phyloP scores from a whole-genome alignment of 495 filamentous ascomycete genomes.

The Penicillium goetzii region DNA sequence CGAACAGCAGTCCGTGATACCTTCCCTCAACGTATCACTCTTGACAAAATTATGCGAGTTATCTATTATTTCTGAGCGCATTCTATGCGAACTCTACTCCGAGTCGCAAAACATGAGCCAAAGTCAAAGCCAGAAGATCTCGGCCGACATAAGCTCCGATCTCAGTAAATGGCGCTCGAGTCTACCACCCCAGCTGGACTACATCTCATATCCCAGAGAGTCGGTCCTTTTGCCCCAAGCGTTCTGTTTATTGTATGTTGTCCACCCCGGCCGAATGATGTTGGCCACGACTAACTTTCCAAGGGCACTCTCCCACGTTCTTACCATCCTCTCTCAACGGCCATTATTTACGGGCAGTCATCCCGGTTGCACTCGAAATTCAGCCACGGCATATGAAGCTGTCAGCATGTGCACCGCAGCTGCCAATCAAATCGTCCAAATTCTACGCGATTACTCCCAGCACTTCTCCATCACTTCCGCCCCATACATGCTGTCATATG shows the following conservation, averaged over 20 bases:
- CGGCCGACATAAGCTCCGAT: constrained; percentile 29
- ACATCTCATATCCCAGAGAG: constrained; percentile 23
- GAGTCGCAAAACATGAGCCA: constrained; percentile 29
- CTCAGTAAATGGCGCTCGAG: constrained; percentile 30
- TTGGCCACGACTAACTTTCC: neutral
- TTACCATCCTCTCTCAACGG: constrained; percentile 36
- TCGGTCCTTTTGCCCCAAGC: constrained; percentile 27
- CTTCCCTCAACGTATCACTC: constrained; percentile 35
- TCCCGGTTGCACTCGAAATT: constrained; percentile 10
- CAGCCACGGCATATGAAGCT: constrained; percentile 32
- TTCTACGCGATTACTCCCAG: constrained; percentile 33
- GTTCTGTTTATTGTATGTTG: constrained; percentile 32
- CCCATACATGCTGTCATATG: constrained; percentile 41
- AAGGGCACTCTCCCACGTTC: constrained; percentile 37
- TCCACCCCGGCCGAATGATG: neutral
- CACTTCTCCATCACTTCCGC: constrained; percentile 34
- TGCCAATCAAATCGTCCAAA: constrained; percentile 38
- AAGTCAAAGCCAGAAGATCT: constrained; percentile 23
- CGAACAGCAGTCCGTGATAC: constrained; percentile 15
- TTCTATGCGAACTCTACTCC: constrained; percentile 36
- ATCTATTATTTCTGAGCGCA: constrained; percentile 36
- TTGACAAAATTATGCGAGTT: constrained; percentile 39
- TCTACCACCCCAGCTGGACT: constrained; percentile 33
- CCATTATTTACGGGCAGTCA: constrained; percentile 30
- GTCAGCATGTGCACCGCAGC: constrained; percentile 35